Percentiles rank a stretch among this genome's conserved stretches.
These are phyloP conservation scores for Didymella segeticola DNA, from an alignment of 2,329 filamentous ascomycete species.

Conservation along the genomic window DNA sequence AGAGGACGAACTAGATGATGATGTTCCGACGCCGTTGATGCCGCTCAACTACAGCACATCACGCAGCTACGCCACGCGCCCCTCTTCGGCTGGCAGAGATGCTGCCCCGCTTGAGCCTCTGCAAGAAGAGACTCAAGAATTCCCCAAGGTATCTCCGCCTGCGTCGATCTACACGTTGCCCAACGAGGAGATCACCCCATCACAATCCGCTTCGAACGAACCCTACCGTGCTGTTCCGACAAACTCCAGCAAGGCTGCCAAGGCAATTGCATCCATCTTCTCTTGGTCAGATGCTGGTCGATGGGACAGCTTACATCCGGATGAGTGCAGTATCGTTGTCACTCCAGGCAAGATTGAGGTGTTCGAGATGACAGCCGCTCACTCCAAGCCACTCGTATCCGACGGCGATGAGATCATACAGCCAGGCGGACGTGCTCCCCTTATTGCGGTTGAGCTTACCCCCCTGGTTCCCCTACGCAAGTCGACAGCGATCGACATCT, in stretches of 20 bases:
- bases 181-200: slow-evolving; percentile 71
- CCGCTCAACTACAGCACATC: slow-evolving; percentile 34
- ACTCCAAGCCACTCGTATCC: slow-evolving; percentile 51
- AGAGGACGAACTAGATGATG: slow-evolving; percentile 64
- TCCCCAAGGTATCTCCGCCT: slow-evolving; percentile 55
- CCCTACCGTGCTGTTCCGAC: slow-evolving; percentile 65
- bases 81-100: slow-evolving; percentile 20
- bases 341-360: slow-evolving; percentile 71
- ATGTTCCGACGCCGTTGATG: slow-evolving; percentile 48
- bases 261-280: slow-evolving; percentile 66
- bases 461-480: slow-evolving; percentile 88
- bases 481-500: slow-evolving; percentile 91
- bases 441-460: slow-evolving; percentile 82
- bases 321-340: slow-evolving; percentile 68
- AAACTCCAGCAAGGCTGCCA: slow-evolving; percentile 59
- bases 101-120: slow-evolving; percentile 19
- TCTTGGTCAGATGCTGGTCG: slow-evolving; percentile 65
- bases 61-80: slow-evolving; percentile 25
- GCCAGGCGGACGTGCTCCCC: slow-evolving; percentile 53
- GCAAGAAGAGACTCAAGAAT: slow-evolving; percentile 36
- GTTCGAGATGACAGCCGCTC: slow-evolving; percentile 61
- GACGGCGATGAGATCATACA: slow-evolving; percentile 50
- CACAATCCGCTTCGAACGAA: slow-evolving; percentile 81
- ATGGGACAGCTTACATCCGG: slow-evolving; percentile 67
- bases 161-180: slow-evolving; percentile 48